These are phyloP conservation scores for Phytophthora vignae DNA, from an alignment of 352 stramenopile genomes.

Conservation along the genomic window DNA sequence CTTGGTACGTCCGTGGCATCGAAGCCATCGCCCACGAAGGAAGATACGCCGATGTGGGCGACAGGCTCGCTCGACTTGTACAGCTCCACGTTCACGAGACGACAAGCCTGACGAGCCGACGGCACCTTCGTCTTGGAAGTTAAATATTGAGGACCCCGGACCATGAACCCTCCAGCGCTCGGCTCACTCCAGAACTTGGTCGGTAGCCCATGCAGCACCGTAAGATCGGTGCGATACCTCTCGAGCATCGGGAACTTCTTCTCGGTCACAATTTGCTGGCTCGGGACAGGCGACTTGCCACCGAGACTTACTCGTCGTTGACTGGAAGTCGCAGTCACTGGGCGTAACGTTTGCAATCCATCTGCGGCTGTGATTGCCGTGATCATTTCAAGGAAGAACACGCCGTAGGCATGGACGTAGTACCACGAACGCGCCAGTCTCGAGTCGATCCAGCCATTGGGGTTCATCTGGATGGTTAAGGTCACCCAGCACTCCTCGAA, in stretches of 20 bases:
- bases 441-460: conserved; percentile 79
- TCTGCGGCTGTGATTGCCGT: conserved; percentile 50
- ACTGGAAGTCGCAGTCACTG: conserved; percentile 31
- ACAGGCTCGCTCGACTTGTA: conserved; percentile 64
- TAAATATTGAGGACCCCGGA: conserved; percentile 76
- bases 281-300: conserved; percentile 30
- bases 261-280: conserved; percentile 70
- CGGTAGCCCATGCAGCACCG: conserved; percentile 55
- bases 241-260: conserved; percentile 67
- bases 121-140: conserved; percentile 66
- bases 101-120: conserved; percentile 64
- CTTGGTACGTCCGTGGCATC: conserved; percentile 19
- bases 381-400: conserved; percentile 85
- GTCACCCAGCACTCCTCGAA: conserved; percentile 85
- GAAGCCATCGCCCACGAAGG: conserved; percentile 59
- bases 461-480: conserved; percentile 84
- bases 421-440: conserved; percentile 67
- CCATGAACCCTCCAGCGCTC: conserved; percentile 62
- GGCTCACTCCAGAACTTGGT: conserved; percentile 90
- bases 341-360: conserved; percentile 31
- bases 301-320: conserved; percentile 23
- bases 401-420: conserved; percentile 80
- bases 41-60: conserved; percentile 74
- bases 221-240: conserved; percentile 69
- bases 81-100: conserved; percentile 76